Evolutionary conservation across 2,329 filamentous ascomycete genomes (phyloP), one percentile per base, ranked within the genome.

Genomic region (Calonectria multiphialidica): DNA sequence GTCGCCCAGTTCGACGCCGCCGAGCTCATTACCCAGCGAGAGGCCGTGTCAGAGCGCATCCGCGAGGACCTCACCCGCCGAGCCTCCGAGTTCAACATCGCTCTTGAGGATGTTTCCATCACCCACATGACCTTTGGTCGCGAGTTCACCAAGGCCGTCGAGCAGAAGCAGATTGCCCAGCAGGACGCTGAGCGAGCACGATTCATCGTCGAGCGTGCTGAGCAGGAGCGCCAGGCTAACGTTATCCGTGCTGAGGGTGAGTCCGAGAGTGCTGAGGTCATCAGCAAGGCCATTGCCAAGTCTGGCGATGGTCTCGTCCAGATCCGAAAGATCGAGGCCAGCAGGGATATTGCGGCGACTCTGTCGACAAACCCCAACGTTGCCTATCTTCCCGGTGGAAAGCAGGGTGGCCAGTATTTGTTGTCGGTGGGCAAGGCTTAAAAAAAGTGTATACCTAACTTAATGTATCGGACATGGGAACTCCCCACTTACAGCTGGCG

Each of bases 91-190:
- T 99, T 99, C 92, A 98, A 99, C 90, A 99, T 99, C 82, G 95
- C 95, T 33, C 94, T 99, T 66, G 97, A 99, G 87, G 97, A 99
- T 82, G 97, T 99, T 72, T 98, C 95, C 82, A 99, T 99, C 86
- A 99, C 97, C 74, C 97, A 99, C 90, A 99, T 99, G 97, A 99
- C 97, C 66, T 99, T 99, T 84, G 97, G 97, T 79, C 96, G 96
- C 86, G 97, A 99, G 87, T 99, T 99, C 90, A 99, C 97, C 73
- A 94, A 95, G 86, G 97, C 97, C 76, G 97, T 99, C 81, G 97
- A 99, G 88, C 97, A 99, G 91, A 99, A 99, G 92, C 97, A 99
- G 90, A 99, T 99, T 84, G 97, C 97, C 68, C 97, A 99, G 88
- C 97, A 99, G 87, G 97, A 99, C 83, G 97, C 97, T 75, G 97